Evolutionary conservation across 805 yeast species (phyloP).

Genomic region (Ogataea nitratoaversa): DNA sequence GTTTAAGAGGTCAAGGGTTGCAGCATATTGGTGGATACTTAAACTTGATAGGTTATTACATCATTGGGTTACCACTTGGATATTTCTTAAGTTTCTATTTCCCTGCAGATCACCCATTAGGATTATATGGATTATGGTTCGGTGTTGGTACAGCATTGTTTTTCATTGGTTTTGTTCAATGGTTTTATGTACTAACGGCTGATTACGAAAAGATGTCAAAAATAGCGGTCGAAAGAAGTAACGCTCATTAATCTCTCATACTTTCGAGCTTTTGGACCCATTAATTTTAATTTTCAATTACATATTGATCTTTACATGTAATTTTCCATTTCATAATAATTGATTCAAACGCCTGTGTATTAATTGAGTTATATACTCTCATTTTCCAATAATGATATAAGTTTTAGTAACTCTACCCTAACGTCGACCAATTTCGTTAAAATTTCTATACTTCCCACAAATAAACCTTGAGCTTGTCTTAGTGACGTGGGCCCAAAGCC

Average conservation of each 20-base stretch:
- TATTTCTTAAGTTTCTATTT: conserved; percentile 51
- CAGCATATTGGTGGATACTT: conserved; percentile 53
- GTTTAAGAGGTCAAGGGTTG: conserved; percentile 55
- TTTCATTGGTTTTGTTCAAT: conserved; percentile 47
- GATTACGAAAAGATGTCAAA: conserved; percentile 47
- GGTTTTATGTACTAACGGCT: conserved; percentile 43
- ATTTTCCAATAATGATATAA: conserved; percentile 4
- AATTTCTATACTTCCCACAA: conserved; percentile 5
- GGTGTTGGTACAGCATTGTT: conserved; percentile 31
- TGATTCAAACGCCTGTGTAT: no score
- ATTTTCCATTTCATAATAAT: no score
- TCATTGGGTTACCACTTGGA: conserved; percentile 66
- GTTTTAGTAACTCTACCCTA: conserved; percentile 5
- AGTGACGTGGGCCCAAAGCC: conserved; percentile 23
- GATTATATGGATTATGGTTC: conserved; percentile 35
- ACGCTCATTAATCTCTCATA: conserved; percentile 24
- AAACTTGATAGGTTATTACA: conserved; percentile 58
- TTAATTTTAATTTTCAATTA: no score
- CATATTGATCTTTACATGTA: no score
- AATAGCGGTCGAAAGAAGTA: conserved; percentile 36
- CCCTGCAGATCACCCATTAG: conserved; percentile 32
- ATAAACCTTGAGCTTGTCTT: conserved; percentile 15
- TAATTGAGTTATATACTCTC: no score
- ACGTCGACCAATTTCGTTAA: conserved; percentile 12
- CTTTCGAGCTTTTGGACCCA: no score